phyloP scores from a whole-genome alignment of 306 rosid species.

The Dalbergia cultrata region DNA sequence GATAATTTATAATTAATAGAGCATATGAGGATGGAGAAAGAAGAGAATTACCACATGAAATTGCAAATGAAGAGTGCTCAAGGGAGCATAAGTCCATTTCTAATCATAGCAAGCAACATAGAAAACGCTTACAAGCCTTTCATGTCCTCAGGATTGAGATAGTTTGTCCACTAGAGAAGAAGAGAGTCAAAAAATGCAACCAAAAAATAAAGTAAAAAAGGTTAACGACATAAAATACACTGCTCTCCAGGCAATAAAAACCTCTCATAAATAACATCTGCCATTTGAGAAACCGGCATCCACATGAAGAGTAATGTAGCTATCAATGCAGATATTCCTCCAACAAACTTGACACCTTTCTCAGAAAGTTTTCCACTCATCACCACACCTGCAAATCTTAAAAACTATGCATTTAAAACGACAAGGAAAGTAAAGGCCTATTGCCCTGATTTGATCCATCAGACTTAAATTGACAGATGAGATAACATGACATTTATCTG shows the following conservation, averaged over 20 bases:
- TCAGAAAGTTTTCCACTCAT: slow-evolving; percentile 81
- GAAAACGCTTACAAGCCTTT: slow-evolving; percentile 91
- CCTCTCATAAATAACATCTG: slow-evolving; percentile 40
- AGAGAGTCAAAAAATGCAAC: slow-evolving; percentile 30
- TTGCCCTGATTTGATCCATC: slow-evolving; percentile 36
- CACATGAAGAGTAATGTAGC: slow-evolving; percentile 99
- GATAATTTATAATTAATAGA: neutral
- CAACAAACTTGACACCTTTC: slow-evolving; percentile 80
- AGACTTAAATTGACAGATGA: slow-evolving; percentile 19
- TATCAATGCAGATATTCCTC: slow-evolving; percentile 95
- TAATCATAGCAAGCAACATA: slow-evolving; percentile 95
- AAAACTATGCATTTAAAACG: slow-evolving; percentile 39
- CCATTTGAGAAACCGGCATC: slow-evolving; percentile 99
- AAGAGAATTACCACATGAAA: slow-evolving; percentile 84
- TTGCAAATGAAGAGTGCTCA: slow-evolving; percentile 88
- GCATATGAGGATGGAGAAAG: slow-evolving; percentile 21
- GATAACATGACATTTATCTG: slow-evolving; percentile 24
- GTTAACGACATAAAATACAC: slow-evolving; percentile 21
- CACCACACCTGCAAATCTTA: slow-evolving; percentile 75
- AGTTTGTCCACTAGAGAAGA: slow-evolving; percentile 93
- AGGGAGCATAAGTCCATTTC: slow-evolving; percentile 91
- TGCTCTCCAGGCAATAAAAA: slow-evolving; percentile 35
- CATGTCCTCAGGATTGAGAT: slow-evolving; percentile 91
- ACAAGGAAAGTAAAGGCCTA: slow-evolving; percentile 40
- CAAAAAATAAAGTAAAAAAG: slow-evolving; percentile 14